phyloP scores from a whole-genome alignment of 2,329 filamentous ascomycete genomes.

The Neofusicoccum ribis region DNA sequence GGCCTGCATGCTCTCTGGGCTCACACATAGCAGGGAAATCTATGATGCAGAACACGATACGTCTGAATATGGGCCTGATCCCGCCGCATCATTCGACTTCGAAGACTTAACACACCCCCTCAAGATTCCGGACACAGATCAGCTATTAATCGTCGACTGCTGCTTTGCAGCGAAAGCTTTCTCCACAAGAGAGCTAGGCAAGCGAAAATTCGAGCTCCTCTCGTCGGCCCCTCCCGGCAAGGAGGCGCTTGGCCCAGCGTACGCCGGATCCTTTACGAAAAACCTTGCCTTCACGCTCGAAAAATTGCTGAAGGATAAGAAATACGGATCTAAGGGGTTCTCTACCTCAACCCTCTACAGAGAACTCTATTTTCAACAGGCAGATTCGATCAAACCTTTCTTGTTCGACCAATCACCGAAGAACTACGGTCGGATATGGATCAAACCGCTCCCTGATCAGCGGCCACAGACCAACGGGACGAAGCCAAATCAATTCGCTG shows the following conservation, averaged over 20 bases:
- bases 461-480: neutral
- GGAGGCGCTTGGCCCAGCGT: slow-evolving; percentile 15
- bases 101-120: slow-evolving; percentile 1
- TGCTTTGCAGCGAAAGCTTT: slow-evolving; percentile 23
- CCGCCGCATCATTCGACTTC: neutral
- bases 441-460: slow-evolving; percentile 13
- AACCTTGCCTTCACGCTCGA: slow-evolving; percentile 16
- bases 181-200: slow-evolving; percentile 10
- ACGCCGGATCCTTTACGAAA: slow-evolving; percentile 23
- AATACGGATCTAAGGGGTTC: slow-evolving; percentile 15
- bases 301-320: neutral
- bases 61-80: too few species aligned
- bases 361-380: slow-evolving; percentile 50
- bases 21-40: neutral
- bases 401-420: slow-evolving; percentile 23
- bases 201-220: slow-evolving; percentile 25
- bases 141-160: slow-evolving; percentile 23
- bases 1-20: too few species aligned
- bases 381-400: slow-evolving; percentile 38
- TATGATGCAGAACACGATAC: too few species aligned
- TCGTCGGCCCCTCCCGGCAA: slow-evolving; percentile 20
- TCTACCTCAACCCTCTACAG: slow-evolving; percentile 23
- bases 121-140: slow-evolving; percentile 20
- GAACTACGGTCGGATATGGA: slow-evolving; percentile 23
- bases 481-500: neutral